Evolutionary conservation across 345 rosid species (phyloP).

Genomic region (Corymbia maculata): DNA sequence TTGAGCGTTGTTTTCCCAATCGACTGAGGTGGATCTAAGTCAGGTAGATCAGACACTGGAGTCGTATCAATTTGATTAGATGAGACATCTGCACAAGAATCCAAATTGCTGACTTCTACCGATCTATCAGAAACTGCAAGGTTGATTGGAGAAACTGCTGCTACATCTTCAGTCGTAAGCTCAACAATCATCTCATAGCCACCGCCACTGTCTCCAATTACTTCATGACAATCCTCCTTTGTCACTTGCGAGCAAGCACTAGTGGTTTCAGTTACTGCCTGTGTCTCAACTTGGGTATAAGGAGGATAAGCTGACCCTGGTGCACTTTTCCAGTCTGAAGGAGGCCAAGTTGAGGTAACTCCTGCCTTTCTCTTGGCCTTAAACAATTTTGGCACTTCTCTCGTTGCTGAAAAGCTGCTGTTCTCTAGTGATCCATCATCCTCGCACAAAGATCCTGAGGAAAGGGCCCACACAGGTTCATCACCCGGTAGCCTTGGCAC

Average conservation of each 20-base stretch:
- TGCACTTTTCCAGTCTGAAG: constrained; percentile 52
- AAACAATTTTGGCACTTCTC: constrained; percentile 1
- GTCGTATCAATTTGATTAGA: constrained; percentile 10
- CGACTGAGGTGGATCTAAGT: constrained; percentile 13
- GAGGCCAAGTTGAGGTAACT: constrained; percentile 54
- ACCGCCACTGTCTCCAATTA: not conserved
- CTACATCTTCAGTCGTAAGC: constrained; percentile 22
- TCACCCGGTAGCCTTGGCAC: constrained; percentile 52
- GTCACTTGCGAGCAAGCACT: constrained; percentile 6
- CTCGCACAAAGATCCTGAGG: constrained; percentile 6
- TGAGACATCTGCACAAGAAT: not conserved
- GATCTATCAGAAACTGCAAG: not conserved
- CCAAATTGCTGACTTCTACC: not conserved
- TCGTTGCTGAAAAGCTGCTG: not conserved
- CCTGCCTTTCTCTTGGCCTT: constrained; percentile 30
- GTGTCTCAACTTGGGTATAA: constrained; percentile 18
- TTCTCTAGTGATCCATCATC: constrained; percentile 2
- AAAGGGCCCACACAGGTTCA: constrained; percentile 59
- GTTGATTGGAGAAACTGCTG: not conserved
- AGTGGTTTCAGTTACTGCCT: not conserved
- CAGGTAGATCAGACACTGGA: constrained; percentile 12
- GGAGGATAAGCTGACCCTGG: constrained; percentile 27
- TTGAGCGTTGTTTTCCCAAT: constrained; percentile 39
- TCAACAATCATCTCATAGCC: constrained; percentile 15
- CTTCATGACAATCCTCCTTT: constrained; percentile 1